Conservation (phyloP, 306 rosid genomes). For the Dryas octopetala region DNA sequence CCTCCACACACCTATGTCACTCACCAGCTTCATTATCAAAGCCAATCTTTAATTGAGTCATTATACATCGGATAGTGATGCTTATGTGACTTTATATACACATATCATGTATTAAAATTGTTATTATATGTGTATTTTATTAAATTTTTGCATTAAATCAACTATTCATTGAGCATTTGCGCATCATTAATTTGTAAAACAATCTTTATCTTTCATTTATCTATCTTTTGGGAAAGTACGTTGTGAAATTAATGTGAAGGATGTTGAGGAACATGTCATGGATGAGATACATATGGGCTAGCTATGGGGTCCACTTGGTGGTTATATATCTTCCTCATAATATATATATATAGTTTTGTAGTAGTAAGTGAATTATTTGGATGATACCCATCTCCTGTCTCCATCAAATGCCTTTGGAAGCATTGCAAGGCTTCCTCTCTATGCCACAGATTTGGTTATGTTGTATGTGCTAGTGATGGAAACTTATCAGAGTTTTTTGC, state of each 20-base stretch:
- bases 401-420: conserved; percentile 16
- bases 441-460: conserved; percentile 13
- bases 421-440: conserved; percentile 9
- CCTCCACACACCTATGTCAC: conserved; percentile 4
- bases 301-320: conserved; percentile 11
- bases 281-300: conserved; percentile 5
- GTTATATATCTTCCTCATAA: not conserved
- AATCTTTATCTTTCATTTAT: not conserved
- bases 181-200: not conserved
- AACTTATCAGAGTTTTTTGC: not conserved
- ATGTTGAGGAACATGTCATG: conserved; percentile 7
- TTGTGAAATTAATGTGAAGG: not conserved
- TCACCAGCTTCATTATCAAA: conserved; percentile 3
- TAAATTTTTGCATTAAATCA: not conserved
- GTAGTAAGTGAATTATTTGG: not conserved
- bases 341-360: too few relatives aligned
- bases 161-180: conserved; percentile 5
- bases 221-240: conserved; percentile 1
- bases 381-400: conserved; percentile 12
- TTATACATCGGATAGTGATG: not conserved
- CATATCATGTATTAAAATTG: not conserved
- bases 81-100: not conserved
- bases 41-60: not conserved
- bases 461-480: not conserved
- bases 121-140: not conserved